These are phyloP conservation scores for Scenedesmus sp. DNA, from an alignment of 163 green algal genomes.

Conservation along the genomic window DNA sequence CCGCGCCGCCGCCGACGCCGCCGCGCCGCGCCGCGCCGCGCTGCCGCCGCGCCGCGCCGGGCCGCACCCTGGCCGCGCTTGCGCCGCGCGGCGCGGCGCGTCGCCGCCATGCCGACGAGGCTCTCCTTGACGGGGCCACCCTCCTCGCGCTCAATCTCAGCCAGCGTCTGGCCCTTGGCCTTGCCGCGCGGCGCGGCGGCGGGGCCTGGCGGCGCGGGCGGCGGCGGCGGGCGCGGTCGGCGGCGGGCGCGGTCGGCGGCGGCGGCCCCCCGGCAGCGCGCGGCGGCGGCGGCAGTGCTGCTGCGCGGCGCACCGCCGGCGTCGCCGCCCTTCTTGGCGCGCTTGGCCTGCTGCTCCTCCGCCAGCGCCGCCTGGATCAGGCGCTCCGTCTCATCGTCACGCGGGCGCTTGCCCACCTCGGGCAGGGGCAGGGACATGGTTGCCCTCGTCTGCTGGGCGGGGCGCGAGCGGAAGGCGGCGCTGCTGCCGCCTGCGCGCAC, in stretches of 20 bases:
- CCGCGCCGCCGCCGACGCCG: too few relatives aligned
- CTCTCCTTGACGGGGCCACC: conserved; percentile 78
- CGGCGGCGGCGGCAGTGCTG: too few relatives aligned
- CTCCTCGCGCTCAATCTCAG: conserved; percentile 70
- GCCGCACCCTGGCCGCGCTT: conserved; percentile 46
- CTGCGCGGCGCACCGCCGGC: conserved; percentile 6
- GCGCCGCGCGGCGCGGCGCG: conserved; percentile 59
- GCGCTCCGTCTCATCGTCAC: conserved; percentile 42
- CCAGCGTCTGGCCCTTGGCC: conserved; percentile 67
- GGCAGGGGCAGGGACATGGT: conserved; percentile 21
- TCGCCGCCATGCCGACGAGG: conserved; percentile 71
- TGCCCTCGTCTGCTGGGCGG: too few relatives aligned
- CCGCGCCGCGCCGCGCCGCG: too few relatives aligned
- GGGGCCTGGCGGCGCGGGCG: too few relatives aligned
- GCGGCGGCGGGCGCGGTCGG: too few relatives aligned
- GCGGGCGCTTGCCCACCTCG: conserved; percentile 25
- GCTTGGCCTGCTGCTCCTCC: conserved; percentile 57
- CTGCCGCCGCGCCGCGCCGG: background rate
- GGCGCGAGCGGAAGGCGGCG: too few relatives aligned
- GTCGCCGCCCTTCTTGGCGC: conserved; percentile 43
- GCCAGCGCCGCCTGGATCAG: conserved; percentile 52
- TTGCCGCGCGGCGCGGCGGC: too few relatives aligned
- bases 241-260: too few relatives aligned
- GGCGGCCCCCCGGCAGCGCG: too few relatives aligned
- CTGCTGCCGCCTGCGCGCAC: too few relatives aligned